phyloP scores from a whole-genome alignment of 108 stramenopile species.

The Cylindrotheca closterium region DNA sequence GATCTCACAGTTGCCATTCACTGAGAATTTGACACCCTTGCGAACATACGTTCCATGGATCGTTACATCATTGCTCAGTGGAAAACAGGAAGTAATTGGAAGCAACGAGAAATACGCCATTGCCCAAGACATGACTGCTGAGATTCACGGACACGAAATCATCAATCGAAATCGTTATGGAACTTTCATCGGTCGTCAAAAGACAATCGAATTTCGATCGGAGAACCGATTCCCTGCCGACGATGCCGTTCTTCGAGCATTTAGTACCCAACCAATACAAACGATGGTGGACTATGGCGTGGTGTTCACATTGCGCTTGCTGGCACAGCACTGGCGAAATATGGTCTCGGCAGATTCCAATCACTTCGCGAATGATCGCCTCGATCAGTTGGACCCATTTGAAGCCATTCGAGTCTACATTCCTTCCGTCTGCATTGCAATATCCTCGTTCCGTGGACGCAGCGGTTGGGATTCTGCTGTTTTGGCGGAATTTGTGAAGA shows the following conservation, averaged over 20 bases:
- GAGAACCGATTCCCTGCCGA: slow-evolving; percentile 36
- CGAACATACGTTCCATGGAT: slow-evolving; percentile 14
- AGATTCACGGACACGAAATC: slow-evolving; percentile 26
- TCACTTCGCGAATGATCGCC: slow-evolving; percentile 37
- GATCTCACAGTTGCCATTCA: slow-evolving; percentile 25
- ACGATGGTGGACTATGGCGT: slow-evolving; percentile 47
- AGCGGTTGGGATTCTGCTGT: slow-evolving; percentile 32
- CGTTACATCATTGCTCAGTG: slow-evolving; percentile 1
- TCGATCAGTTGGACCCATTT: slow-evolving; percentile 47
- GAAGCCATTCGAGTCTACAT: slow-evolving; percentile 43
- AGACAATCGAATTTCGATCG: slow-evolving; percentile 31
- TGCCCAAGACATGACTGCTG: slow-evolving; percentile 35
- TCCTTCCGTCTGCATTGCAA: slow-evolving; percentile 26
- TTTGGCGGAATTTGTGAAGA: slow-evolving; percentile 32
- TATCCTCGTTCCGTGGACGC: slow-evolving; percentile 35
- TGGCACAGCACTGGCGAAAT: slow-evolving; percentile 41
- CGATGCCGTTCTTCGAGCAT: slow-evolving; percentile 36
- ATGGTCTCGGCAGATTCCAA: slow-evolving; percentile 27
- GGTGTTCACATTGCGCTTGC: slow-evolving; percentile 27
- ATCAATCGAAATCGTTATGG: slow-evolving; percentile 43
- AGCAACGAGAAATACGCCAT: slow-evolving; percentile 14
- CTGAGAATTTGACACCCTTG: slow-evolving; percentile 36
- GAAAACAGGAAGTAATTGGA: slow-evolving; percentile 22
- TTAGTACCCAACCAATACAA: slow-evolving; percentile 24
- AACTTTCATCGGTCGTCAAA: slow-evolving; percentile 29